Base-by-base conservation (phyloP, 352 stramenopile species). In the Phytophthora hybrid region DNA sequence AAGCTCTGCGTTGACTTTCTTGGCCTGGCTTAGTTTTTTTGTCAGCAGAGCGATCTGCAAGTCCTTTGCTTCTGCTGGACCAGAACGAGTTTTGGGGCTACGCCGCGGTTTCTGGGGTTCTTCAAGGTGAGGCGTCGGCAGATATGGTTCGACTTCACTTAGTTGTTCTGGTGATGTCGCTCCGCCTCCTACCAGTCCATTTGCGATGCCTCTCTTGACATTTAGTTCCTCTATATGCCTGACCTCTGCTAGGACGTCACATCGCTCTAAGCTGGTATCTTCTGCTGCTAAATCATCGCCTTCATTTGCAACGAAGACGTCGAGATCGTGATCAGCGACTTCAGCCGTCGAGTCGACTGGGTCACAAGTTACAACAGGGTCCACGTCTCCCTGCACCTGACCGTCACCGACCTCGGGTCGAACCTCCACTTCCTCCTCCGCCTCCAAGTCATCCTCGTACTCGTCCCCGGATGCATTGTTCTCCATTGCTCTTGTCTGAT, bases 1-100 rank as follows among this genome's bases (percentile, higher is more conserved):
- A 21, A 90, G 62, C 49, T 90, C 83, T 3, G 66, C 32, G 13
- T 85, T 90, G 19, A 74, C 37, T 60, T 86, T 90, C 52, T 83
- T 82, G 14, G 76, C 76, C 29, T 83, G 75, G 10, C 63, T 73
- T 10, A 93, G 66, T 31, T 90, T 81, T 23, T 83, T 77, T 13
- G 52, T 75, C 13, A 90, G 77, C n/a, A 19, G n/a, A 31, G 52
- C 29, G 21, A 78, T 73, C 41, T 73, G 39, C n/a, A 67, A 16
- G 16, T 75, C 56, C 23, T 69, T 75, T 0, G 23, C 7, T 57
- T 59, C 57, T 14, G 16, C 52, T 21, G n/a, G 53, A 37, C 34
- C 18, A 21, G 49, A 23, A n/a, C 19, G 57, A 1, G 37, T 65
- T 34, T 72, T 71, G 5, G 46, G 31, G 13, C 51, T 57, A 26